A percentile compares a stretch with the other conserved stretches of the same genome.
phyloP scores from a whole-genome alignment of 176 grass and related monocot species.

The Luzula sylvatica region DNA sequence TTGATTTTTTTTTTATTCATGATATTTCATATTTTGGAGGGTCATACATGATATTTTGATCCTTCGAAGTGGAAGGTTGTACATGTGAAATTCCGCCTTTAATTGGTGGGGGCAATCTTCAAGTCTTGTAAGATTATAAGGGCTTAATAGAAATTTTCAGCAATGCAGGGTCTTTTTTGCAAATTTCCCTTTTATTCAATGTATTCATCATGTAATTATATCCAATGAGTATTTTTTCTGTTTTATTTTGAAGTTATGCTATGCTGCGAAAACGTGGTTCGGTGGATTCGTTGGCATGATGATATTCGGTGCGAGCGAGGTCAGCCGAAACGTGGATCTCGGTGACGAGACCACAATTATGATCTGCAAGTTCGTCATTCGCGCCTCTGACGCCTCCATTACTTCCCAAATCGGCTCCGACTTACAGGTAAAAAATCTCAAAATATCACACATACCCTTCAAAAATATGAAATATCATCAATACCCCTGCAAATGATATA shows the following conservation, averaged over 20 bases:
- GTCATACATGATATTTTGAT: too few species aligned
- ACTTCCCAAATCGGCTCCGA: slow-evolving; percentile 80
- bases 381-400: slow-evolving; percentile 82
- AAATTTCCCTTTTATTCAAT: neutral
- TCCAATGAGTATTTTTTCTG: neutral
- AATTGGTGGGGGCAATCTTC: too few species aligned
- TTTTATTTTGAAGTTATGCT: slow-evolving; percentile 52
- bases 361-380: slow-evolving; percentile 93
- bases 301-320: slow-evolving; percentile 97
- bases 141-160: neutral
- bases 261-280: slow-evolving; percentile 93
- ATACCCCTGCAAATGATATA: slow-evolving; percentile 19
- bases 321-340: slow-evolving; percentile 84
- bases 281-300: slow-evolving; percentile 97
- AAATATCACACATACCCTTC: too few species aligned
- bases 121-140: too few species aligned
- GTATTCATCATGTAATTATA: neutral
- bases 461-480: too few species aligned
- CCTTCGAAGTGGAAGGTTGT: too few species aligned
- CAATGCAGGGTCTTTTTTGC: neutral
- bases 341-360: slow-evolving; percentile 96
- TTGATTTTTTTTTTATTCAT: too few species aligned
- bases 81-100: too few species aligned
- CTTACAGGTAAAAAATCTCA: slow-evolving; percentile 55
- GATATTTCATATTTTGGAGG: too few species aligned